Conservation (phyloP, 208 protist genomes). For the Leishmania major region DNA sequence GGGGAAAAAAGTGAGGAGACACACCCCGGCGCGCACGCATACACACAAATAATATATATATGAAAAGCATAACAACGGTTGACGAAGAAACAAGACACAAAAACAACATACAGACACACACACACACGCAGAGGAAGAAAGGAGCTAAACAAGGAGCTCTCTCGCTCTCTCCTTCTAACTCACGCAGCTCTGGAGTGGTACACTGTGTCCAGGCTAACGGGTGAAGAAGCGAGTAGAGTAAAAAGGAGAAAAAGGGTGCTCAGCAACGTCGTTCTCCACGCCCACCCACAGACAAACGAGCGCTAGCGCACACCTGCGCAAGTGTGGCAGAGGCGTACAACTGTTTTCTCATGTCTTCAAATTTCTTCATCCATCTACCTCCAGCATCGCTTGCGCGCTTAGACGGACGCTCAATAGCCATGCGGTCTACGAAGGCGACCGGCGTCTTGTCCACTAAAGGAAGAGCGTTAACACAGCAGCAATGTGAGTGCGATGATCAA, state of each 20-base stretch:
- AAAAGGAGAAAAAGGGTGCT: not conserved
- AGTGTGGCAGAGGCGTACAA: not conserved
- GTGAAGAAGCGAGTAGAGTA: not conserved
- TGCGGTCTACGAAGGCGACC: not conserved
- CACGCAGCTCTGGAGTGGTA: constrained; percentile 6
- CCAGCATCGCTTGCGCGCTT: not conserved
- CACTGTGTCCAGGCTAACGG: constrained; percentile 13
- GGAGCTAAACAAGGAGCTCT: not conserved
- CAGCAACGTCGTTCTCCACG: not conserved
- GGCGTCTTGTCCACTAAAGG: not conserved
- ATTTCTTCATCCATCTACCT: not conserved
- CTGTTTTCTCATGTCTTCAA: not conserved
- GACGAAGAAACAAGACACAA: not conserved
- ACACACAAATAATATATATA: not conserved
- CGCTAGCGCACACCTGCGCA: not conserved
- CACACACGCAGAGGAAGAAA: not conserved
- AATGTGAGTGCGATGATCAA: not conserved
- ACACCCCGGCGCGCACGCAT: not conserved
- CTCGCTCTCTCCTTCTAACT: no score
- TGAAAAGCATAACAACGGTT: not conserved
- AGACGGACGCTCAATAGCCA: not conserved
- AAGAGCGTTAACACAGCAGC: not conserved
- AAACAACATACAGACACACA: not conserved
- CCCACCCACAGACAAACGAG: not conserved
- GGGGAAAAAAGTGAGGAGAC: not conserved